phyloP scores from a whole-genome alignment of 129 eudicot species.

The Saussurea involucrata region DNA sequence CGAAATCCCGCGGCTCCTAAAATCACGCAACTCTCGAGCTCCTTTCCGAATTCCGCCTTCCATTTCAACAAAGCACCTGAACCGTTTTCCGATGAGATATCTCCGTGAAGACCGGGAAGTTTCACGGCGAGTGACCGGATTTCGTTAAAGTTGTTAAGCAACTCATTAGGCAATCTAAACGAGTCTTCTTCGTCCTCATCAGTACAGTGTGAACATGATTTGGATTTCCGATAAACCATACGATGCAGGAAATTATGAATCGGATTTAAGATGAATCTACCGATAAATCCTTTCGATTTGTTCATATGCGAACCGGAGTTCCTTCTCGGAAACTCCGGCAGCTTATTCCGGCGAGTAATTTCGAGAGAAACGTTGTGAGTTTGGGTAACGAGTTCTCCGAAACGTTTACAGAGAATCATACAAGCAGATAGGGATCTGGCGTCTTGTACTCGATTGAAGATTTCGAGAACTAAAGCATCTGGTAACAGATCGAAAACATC shows the following conservation, averaged over 20 bases:
- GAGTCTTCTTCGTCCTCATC: slow-evolving; percentile 14
- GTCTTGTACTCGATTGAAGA: slow-evolving; percentile 55
- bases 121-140: slow-evolving; percentile 36
- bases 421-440: slow-evolving; percentile 51
- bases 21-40: slow-evolving; percentile 57
- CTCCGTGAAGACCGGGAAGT: slow-evolving; percentile 46
- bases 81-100: slow-evolving; percentile 22
- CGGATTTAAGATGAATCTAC: slow-evolving; percentile 36
- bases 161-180: slow-evolving; percentile 27
- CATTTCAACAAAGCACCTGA: slow-evolving; percentile 49
- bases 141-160: slow-evolving; percentile 43
- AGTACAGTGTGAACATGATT: slow-evolving; percentile 4
- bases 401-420: slow-evolving; percentile 51
- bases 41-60: slow-evolving; percentile 65
- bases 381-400: slow-evolving; percentile 38
- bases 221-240: slow-evolving; percentile 13
- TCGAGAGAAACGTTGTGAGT: slow-evolving; percentile 33
- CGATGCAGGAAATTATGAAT: slow-evolving; percentile 22
- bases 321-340: background rate
- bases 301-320: background rate
- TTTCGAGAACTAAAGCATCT: slow-evolving; percentile 41
- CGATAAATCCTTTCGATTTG: slow-evolving; percentile 18
- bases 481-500: slow-evolving; percentile 64
- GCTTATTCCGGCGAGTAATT: slow-evolving; percentile 22
- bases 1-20: slow-evolving; percentile 46